These are phyloP conservation scores for Suillus hirtellus DNA, from an alignment of 768 basidiomycete species.

Conservation along the genomic window DNA sequence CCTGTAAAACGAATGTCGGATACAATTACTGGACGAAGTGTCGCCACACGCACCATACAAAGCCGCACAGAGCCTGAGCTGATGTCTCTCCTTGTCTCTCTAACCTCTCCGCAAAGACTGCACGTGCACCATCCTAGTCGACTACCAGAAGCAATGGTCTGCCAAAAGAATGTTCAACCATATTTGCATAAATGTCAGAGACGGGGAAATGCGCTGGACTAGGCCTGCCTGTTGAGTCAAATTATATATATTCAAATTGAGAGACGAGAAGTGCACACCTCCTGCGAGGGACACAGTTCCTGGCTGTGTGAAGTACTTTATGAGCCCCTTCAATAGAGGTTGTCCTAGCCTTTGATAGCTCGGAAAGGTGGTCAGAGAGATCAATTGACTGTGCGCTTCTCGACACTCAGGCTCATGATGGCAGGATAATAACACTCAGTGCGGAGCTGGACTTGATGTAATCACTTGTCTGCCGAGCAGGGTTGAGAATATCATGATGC, in stretches of 20 bases:
- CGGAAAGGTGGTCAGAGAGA: constrained; percentile 70
- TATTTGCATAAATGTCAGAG: constrained; percentile 55
- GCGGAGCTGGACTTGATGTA: too few species aligned
- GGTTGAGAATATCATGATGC: too few species aligned
- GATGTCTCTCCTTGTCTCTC: constrained; percentile 68
- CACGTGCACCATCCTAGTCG: constrained; percentile 82
- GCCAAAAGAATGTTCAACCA: constrained; percentile 22
- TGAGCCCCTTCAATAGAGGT: constrained; percentile 61
- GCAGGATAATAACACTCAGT: not conserved
- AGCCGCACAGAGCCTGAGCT: constrained; percentile 72
- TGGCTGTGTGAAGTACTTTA: constrained; percentile 55
- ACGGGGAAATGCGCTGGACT: constrained; percentile 72
- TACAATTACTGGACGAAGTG: constrained; percentile 2
- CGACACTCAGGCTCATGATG: constrained; percentile 25
- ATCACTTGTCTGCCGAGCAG: too few species aligned
- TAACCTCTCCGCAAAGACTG: constrained; percentile 72
- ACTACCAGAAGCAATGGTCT: constrained; percentile 79
- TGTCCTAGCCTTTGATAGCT: constrained; percentile 46
- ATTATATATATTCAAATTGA: not conserved
- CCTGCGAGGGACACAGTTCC: constrained; percentile 67
- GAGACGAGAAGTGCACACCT: constrained; percentile 41
- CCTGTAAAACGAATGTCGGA: constrained; percentile 26
- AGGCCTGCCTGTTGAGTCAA: constrained; percentile 51
- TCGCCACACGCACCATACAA: constrained; percentile 47
- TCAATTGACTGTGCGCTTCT: constrained; percentile 56